A percentile compares a stretch with the other conserved stretches of the same genome.
Evolutionary conservation across 345 rosid species (phyloP).

Genomic region (Sonneratia alba): DNA sequence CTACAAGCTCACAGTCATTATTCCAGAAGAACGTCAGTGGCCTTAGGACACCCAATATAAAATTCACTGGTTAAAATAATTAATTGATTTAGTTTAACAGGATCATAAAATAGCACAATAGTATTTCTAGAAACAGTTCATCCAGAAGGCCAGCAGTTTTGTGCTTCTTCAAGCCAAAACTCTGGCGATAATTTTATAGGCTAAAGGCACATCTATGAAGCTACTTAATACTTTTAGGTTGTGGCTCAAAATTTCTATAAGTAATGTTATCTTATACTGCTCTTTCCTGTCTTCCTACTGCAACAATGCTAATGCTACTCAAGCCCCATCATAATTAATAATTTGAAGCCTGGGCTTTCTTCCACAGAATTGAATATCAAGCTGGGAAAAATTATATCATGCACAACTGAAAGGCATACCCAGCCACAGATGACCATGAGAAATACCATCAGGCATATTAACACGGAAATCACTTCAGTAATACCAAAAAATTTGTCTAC

Average conservation of each 20-base stretch:
- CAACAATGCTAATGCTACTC: neutral
- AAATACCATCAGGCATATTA: neutral
- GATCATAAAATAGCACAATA: too few relatives aligned
- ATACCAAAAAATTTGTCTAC: neutral
- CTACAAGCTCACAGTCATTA: neutral
- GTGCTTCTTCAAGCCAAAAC: neutral
- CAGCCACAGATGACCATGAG: neutral
- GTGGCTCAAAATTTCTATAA: neutral
- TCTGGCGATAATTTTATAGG: neutral
- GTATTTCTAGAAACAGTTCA: too few relatives aligned
- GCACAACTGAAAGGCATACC: neutral
- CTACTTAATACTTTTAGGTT: neutral
- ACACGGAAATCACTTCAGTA: neutral
- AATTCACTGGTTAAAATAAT: too few relatives aligned
- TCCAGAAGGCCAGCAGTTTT: too few relatives aligned
- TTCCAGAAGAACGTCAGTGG: too few relatives aligned
- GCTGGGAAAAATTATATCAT: neutral
- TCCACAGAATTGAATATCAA: too few relatives aligned
- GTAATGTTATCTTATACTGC: neutral
- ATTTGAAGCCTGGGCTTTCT: too few relatives aligned
- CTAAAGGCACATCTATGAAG: neutral
- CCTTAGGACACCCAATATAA: too few relatives aligned
- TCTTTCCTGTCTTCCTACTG: neutral
- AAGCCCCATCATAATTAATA: too few relatives aligned
- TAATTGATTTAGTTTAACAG: too few relatives aligned